Conservation (phyloP, 495 filamentous ascomycete genomes). For the Aspergillus haitiensis region DNA sequence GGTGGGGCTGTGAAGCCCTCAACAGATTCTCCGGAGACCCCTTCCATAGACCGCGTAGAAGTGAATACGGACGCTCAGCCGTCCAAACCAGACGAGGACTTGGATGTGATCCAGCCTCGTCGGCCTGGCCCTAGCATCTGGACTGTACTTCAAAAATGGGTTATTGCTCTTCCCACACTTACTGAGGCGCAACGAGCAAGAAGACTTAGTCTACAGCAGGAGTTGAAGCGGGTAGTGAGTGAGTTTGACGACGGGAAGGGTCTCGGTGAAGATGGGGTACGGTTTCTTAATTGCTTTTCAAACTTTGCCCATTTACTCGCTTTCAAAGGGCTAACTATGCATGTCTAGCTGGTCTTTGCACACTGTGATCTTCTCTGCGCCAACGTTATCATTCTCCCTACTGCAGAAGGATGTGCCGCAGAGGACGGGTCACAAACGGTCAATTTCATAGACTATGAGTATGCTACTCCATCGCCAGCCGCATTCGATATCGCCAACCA, state of each 20-base stretch:
- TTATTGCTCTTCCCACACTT: conserved; percentile 73
- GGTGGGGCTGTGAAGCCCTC: conserved; percentile 13
- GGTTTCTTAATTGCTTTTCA: conserved; percentile 31
- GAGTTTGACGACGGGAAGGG: conserved; percentile 73
- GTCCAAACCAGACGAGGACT: conserved; percentile 27
- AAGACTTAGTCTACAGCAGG: conserved; percentile 66
- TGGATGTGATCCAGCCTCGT: conserved; percentile 58
- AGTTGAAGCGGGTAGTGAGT: conserved; percentile 66
- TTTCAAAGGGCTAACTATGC: conserved; percentile 20
- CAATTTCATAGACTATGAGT: conserved; percentile 97
- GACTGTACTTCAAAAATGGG: conserved; percentile 95
- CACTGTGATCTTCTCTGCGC: conserved; percentile 94
- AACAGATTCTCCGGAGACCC: conserved; percentile 14
- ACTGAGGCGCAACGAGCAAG: conserved; percentile 66
- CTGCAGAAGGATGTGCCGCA: conserved; percentile 30
- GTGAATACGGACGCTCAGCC: conserved; percentile 29
- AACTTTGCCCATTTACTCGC: conserved; percentile 4
- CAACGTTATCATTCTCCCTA: conserved; percentile 86
- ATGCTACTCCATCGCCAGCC: conserved; percentile 87
- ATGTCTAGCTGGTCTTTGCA: conserved; percentile 74
- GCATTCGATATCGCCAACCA: conserved; percentile 99
- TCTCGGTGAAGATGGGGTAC: conserved; percentile 68
- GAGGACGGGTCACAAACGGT: conserved; percentile 52
- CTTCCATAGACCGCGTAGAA: conserved; percentile 30
- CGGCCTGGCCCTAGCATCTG: conserved; percentile 78